Evolutionary conservation across 2,329 filamentous ascomycete genomes (phyloP), one percentile per base, ranked within the genome.

Genomic region (Aspergillus carbonarius): DNA sequence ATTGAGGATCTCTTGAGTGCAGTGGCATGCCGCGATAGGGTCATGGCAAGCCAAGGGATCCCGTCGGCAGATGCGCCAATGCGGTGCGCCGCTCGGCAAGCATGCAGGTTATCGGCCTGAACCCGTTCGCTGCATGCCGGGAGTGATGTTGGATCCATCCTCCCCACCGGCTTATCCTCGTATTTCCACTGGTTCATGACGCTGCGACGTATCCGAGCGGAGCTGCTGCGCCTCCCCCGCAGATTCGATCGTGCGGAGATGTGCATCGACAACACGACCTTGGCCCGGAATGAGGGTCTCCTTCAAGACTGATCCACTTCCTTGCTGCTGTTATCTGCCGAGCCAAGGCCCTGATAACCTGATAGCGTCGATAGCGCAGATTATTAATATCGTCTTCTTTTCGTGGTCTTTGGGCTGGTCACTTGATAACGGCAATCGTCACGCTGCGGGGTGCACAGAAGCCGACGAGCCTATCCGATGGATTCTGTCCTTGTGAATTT

Each of bases 181-280:
- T 8, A 15, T 18, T 48, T 48, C 44, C 44, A 48, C 44, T 30
- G 44, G 44, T n/a, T 32, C 15, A 27, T 32, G 30, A 1, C 9
- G 30, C 30, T 32, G 30, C 30, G 9, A 32, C 9, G 10, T 32
- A 32, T 32, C 30, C 30, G 9, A 10, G 30, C 10, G 30, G 30
- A 32, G 30, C 30, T 32, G 9, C 34, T 54, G 54, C 17, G 32
- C 51, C 57, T 64, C 58, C 63, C 66, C 65, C 65, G 62, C 65
- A 65, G 58, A 63, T 58, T 59, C 34, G 59, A 61, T 59, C 62
- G 54, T 55, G 65, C 63, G 63, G 63, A 57, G 58, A 51, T 52
- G 23, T 59, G 39, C 20, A 15, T 18, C 48, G n/a, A 10, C 44
- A 23, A 23, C 23, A 23, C 23, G 3, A 23, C 12, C 44, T 57